A percentile compares a stretch with the other conserved stretches of the same genome.
Evolutionary conservation across 129 eudicot genomes (phyloP).

Genomic region (Escallonia rubra): DNA sequence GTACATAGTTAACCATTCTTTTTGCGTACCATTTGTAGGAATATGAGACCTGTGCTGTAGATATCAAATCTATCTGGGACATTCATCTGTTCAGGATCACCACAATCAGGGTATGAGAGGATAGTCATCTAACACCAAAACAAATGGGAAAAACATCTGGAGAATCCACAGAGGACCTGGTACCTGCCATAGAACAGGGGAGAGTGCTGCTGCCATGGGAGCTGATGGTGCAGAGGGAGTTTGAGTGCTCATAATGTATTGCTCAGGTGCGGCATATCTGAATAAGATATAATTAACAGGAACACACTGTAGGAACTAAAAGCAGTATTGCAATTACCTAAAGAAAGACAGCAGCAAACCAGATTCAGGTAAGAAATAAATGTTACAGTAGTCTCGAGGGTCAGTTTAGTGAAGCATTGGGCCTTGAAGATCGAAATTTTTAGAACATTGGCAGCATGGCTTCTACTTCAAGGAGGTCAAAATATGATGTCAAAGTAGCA

Average conservation of each 20-base stretch:
- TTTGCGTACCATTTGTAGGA: conserved; percentile 82
- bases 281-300: background rate
- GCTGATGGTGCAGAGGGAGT: conserved; percentile 99
- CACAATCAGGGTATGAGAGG: conserved; percentile 3
- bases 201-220: conserved; percentile 94
- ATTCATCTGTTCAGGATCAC: conserved; percentile 59
- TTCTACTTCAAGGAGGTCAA: too few relatives aligned
- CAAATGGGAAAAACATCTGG: conserved; percentile 1
- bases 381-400: too few relatives aligned
- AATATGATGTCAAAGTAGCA: too few relatives aligned
- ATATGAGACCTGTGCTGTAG: conserved; percentile 88
- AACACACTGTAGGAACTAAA: too few relatives aligned
- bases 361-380: too few relatives aligned
- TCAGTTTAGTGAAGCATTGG: too few relatives aligned
- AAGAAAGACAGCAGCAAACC: too few relatives aligned
- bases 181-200: conserved; percentile 99
- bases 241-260: conserved; percentile 99
- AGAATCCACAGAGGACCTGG: conserved; percentile 1
- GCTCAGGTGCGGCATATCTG: conserved; percentile 98
- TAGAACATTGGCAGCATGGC: too few relatives aligned
- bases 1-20: too few relatives aligned
- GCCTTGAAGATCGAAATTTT: too few relatives aligned
- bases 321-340: too few relatives aligned
- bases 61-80: conserved; percentile 94
- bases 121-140: background rate